Evolutionary conservation across 1,139 yeast genomes (phyloP).

Genomic region (Hemisphaericaspora xylofermentans): DNA sequence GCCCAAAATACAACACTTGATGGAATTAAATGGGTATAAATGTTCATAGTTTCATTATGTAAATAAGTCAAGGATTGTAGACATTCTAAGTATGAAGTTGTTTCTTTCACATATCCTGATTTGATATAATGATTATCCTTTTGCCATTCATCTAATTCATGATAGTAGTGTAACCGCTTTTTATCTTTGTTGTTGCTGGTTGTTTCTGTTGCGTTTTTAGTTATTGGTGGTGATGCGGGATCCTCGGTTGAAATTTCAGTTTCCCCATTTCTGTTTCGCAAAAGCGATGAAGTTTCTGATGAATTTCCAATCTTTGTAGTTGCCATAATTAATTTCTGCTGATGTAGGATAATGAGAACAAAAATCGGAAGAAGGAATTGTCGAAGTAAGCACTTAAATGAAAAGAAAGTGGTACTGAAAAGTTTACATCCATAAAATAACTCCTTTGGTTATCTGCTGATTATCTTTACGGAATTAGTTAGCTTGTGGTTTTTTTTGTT

Average conservation of each 20-base stretch:
- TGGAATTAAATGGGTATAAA: conserved; percentile 79
- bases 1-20: conserved; percentile 40
- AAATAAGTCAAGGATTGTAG: conserved; percentile 58
- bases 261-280: conserved; percentile 1
- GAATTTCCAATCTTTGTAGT: neutral
- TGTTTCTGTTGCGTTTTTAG: neutral
- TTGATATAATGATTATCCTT: conserved; percentile 77
- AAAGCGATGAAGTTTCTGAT: neutral
- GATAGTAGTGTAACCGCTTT: conserved; percentile 25
- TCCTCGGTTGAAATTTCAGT: neutral
- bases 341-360: neutral
- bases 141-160: conserved; percentile 76
- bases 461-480: too few relatives aligned
- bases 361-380: neutral
- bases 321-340: neutral
- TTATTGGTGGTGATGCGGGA: neutral
- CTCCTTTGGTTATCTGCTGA: too few relatives aligned
- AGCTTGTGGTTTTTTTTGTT: too few relatives aligned
- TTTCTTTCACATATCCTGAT: conserved; percentile 74
- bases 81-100: conserved; percentile 53
- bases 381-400: too few relatives aligned
- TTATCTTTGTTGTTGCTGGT: neutral
- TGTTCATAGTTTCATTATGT: conserved; percentile 86
- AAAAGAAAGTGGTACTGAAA: too few relatives aligned
- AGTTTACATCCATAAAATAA: too few relatives aligned